Evolutionary conservation across 2,329 filamentous ascomycete genomes (phyloP), one percentile per base, ranked within the genome.

Genomic region (Fusarium siculi): DNA sequence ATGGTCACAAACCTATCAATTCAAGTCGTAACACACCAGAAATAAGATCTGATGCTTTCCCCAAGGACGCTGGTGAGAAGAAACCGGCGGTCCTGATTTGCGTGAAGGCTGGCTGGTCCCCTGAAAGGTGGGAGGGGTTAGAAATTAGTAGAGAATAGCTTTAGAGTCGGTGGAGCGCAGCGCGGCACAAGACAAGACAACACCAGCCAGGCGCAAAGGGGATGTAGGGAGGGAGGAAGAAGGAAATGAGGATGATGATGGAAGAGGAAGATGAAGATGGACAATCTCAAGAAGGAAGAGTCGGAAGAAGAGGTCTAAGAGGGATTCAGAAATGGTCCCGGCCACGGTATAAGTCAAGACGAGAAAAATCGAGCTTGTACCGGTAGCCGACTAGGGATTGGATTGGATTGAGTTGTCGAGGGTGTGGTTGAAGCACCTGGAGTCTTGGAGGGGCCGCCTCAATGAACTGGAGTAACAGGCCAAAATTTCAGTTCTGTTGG

Each of bases 401-500:
- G 37, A 60, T 40, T 66, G 62, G 46, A 49, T 66, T 70, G 55
- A 37, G 23, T 58, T 70, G 67, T 63, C 65, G 66, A 74, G 77
- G 70, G 72, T 63, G 68, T 73, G 70, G 70, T 65, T 67, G 73
- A 75, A 74, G 65, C 75, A 69, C 61, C 75, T 58, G 66, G 76
- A 69, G 68, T 75, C 66, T 75, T 75, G 72, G 73, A 74, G 72
- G 73, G 73, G 66, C 74, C 75, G 67, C 73, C 72, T 68, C 75
- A 77, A 73, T 72, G 72, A 67, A 73, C 74, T 70, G 72, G 74
- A 77, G 70, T 68, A 72, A 62, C 75, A 76, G 76, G 76, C 74
- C 76, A 77, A 77, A 78, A 78, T 70, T 83, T 82, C 81, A 81
- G 81, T 82, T 82, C 80, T 83, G 80, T 84, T 85, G 82, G 83